Percentiles rank a stretch among this genome's conserved stretches.
phyloP scores from a whole-genome alignment of 2,329 filamentous ascomycete species.

The Cladophialophora bantiana region DNA sequence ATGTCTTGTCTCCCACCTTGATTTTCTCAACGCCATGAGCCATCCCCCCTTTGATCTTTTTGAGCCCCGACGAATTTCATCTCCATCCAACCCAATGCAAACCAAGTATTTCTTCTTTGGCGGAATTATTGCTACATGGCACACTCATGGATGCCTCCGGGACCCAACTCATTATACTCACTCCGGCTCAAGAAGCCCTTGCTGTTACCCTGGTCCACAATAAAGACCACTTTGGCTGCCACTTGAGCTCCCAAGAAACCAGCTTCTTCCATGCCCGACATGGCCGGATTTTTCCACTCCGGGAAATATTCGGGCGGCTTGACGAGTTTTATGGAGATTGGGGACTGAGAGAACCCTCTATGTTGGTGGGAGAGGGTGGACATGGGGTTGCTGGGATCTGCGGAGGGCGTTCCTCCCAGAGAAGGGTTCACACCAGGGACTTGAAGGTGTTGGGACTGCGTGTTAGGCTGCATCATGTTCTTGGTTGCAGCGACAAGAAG shows the following conservation, averaged over 20 bases:
- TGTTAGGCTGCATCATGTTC: constrained; percentile 49
- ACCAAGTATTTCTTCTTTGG: not conserved
- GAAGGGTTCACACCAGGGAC: constrained; percentile 45
- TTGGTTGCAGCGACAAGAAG: constrained; percentile 85
- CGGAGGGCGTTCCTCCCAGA: constrained; percentile 41
- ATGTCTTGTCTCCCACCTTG: not conserved
- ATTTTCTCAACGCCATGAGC: not conserved
- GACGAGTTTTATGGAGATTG: constrained; percentile 81
- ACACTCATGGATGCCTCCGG: constrained; percentile 68
- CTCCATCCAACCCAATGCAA: not conserved
- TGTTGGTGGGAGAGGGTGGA: constrained; percentile 55
- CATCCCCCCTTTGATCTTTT: not conserved
- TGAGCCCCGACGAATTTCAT: not conserved
- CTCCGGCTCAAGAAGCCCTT: constrained; percentile 74
- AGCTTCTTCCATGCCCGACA: constrained; percentile 73
- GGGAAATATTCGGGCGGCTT: constrained; percentile 83
- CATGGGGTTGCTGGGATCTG: not conserved
- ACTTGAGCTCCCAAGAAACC: constrained; percentile 88
- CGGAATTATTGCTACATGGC: constrained; percentile 43
- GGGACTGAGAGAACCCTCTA: constrained; percentile 74
- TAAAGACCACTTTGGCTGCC: constrained; percentile 76
- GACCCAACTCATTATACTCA: constrained; percentile 72
- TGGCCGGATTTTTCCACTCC: constrained; percentile 81
- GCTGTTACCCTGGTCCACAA: constrained; percentile 69
- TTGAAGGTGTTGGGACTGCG: constrained; percentile 48